phyloP scores from a whole-genome alignment of 345 rosid species.

The Ceriops tagal region DNA sequence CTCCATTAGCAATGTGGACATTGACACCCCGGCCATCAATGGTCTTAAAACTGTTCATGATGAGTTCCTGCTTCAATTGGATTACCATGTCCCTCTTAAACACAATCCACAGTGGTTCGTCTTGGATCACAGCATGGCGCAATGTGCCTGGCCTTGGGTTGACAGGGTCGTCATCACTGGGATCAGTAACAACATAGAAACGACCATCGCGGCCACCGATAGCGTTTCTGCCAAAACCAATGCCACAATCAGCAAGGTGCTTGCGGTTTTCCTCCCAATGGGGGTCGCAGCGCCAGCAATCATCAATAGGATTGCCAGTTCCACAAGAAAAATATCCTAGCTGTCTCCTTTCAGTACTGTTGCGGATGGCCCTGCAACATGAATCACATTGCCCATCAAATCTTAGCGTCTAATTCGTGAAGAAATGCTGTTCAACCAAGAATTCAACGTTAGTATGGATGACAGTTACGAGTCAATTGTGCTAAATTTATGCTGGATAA shows the following conservation, averaged over 20 bases:
- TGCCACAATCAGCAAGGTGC: conserved; percentile 87
- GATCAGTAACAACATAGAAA: conserved; percentile 75
- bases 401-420: neutral
- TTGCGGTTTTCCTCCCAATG: conserved; percentile 84
- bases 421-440: no score
- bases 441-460: neutral
- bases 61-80: conserved; percentile 69
- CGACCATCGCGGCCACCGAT: conserved; percentile 90
- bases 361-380: conserved; percentile 59
- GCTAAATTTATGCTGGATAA: no score
- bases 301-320: conserved; percentile 83
- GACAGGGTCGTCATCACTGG: conserved; percentile 66
- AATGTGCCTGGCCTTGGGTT: conserved; percentile 89
- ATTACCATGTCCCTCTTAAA: conserved; percentile 93
- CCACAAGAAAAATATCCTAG: conserved; percentile 83
- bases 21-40: conserved; percentile 84
- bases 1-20: conserved; percentile 92
- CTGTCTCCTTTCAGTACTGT: conserved; percentile 69
- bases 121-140: conserved; percentile 91
- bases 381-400: neutral
- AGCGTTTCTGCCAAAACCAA: conserved; percentile 89
- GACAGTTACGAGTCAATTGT: no score
- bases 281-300: conserved; percentile 89
- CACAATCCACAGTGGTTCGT: conserved; percentile 80
- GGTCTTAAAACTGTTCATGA: conserved; percentile 89